phyloP scores from a whole-genome alignment of 768 basidiomycete species.

The Amanita jacksonii region DNA sequence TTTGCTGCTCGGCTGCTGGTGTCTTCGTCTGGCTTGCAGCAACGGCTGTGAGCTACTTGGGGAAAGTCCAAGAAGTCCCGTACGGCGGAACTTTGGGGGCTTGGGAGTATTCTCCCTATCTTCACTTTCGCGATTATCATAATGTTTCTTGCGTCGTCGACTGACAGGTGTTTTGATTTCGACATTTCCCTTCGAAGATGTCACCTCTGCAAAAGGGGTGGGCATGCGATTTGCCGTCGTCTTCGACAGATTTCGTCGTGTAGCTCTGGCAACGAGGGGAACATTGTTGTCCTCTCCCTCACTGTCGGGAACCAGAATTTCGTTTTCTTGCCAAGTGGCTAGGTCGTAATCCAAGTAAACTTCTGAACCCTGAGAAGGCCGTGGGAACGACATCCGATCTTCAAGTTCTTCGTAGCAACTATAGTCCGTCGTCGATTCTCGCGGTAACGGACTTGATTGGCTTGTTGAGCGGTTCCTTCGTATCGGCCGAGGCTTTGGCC shows the following conservation, averaged over 20 bases:
- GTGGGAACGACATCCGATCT: too few species aligned
- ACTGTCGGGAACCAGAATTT: not conserved
- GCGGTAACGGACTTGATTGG: too few species aligned
- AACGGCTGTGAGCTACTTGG: not conserved
- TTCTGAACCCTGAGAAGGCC: too few species aligned
- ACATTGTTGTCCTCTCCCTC: not conserved
- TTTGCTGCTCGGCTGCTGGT: not conserved
- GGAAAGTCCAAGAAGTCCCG: not conserved
- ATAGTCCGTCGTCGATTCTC: not conserved
- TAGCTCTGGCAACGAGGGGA: not conserved
- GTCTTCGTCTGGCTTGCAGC: not conserved
- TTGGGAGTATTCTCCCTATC: not conserved
- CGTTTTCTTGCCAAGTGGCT: not conserved
- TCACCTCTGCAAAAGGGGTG: not conserved
- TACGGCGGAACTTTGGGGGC: conserved; percentile 6
- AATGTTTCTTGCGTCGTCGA: conserved; percentile 12
- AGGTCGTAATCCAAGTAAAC: not conserved
- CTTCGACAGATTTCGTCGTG: not conserved
- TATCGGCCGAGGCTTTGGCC: too few species aligned
- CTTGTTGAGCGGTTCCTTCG: too few species aligned
- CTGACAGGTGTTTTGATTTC: conserved; percentile 13
- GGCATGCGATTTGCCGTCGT: not conserved
- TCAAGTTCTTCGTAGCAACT: too few species aligned
- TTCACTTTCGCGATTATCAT: not conserved
- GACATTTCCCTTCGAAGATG: conserved; percentile 8